Base-by-base conservation (phyloP, 352 stramenopile genomes). In the Thalassiosira livingstoniorum region DNA sequence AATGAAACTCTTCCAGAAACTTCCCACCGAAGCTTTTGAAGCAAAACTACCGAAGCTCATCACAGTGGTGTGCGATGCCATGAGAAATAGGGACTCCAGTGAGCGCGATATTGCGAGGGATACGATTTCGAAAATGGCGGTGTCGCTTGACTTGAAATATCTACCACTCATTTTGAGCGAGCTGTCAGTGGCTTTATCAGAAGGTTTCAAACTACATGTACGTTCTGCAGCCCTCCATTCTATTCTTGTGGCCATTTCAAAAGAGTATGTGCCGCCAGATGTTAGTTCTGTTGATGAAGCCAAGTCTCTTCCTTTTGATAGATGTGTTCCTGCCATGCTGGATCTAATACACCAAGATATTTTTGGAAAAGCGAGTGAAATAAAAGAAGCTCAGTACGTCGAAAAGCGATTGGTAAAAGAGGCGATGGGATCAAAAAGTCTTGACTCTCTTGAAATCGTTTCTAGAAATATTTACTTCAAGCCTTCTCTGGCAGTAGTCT, bases 1-100 rank as follows among this genome's bases (percentile, higher is more conserved):
- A 47, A 92, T 99, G n/a, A 99, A 99, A 81, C 94, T 99, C 3
- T 94, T 98, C 62, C 94, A 97, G 63, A 97, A 97, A 39, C 91
- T 99, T 65, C 97, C 96, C 31, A 87, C 88, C 4, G 77, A 90
- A 7, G 94, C 92, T 37, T 98, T 99, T 83, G 95, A 98, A 79
- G 69, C 92, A 5, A 97, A 98, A 80, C 94, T 99, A 66, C 96
- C 96, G 4, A 97, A 97, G 71, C 87, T 99, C 45, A 87, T 99
- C 29, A 91, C 98, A 39, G 78, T 93, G 18, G 85, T 97, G 2
- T 96, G 93, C 65, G 90, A 90, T 64, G 91, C 88, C 15, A 78
- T 97, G 55, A 94, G 92, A 68, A 93, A 92, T 79, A 98, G 97
- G 78, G 96, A 99, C 70, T 97, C 97, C 42, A 94, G 94, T 74